Base-by-base conservation (phyloP, 306 rosid genomes). In the Gastrolobium villosum region DNA sequence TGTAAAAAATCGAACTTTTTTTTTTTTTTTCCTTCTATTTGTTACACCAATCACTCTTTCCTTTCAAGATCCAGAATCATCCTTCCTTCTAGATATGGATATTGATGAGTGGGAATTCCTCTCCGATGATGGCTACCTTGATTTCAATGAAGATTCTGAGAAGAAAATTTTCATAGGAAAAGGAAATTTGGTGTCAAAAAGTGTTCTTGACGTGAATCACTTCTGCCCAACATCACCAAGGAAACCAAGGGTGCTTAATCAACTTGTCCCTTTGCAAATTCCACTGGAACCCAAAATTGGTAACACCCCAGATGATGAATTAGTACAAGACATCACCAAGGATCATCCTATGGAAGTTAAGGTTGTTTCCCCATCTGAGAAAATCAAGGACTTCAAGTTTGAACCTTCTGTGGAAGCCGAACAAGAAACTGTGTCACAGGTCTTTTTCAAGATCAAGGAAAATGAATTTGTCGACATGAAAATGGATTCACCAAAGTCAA, bases 71-170 rank as follows among this genome's bases (percentile, higher is more conserved):
- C 43, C 48, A 14, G 31, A 43, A 15, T 20, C 45, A 56, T 4
- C 36, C 20, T 45, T 4, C 36, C 20, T 45, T 6, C 36, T 50
- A 43, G 2, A 72, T n/a, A 87, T 90, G 98, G 97, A 94, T 82
- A 64, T 90, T 68, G 94, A 92, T 31, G 98, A 84, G 85, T 94
- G 98, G 98, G 98, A 91, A 41, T 84, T 84, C 59, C 90, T 94
- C 59, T 79, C 92, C 14, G 91, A 86, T 68, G 92, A 86, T 80
- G 88, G 87, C 2, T 86, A 78, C 70, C 79, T 87, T 64, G 96
- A 87, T 87, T 87, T 76, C 85, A 84, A 79, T 31, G 93, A 86
- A 10, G 90, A 82, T 35, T 83, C 55, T 28, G 85, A 70, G 65
- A 88, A 81, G 55, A 80, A 73, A 52, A 60, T 41, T 9, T 50